Percentiles rank a stretch among this genome's conserved stretches.
Evolutionary conservation across 1,284 basidiomycete species (phyloP).

Genomic region (Sporisorium iseilematis-ciliati): DNA sequence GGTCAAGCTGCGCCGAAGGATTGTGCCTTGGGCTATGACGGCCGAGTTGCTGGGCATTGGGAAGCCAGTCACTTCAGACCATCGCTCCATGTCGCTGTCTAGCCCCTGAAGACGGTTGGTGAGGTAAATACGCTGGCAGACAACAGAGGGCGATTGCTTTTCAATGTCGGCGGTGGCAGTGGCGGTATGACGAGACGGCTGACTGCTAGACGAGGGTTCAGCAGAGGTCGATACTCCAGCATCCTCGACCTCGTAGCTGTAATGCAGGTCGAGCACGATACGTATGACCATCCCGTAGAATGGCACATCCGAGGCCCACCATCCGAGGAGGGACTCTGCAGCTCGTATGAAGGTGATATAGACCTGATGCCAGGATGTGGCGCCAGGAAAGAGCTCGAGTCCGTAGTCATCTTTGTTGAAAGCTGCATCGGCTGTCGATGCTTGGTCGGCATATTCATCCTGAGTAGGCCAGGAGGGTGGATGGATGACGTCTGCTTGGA

Average conservation of each 20-base stretch:
- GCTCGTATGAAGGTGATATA: slow-evolving; percentile 35
- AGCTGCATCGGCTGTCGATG: not conserved
- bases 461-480: slow-evolving; percentile 32
- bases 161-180: not conserved
- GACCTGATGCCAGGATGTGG: slow-evolving; percentile 36
- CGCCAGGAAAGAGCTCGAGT: slow-evolving; percentile 22
- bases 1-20: slow-evolving; percentile 33
- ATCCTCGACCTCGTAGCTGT: slow-evolving; percentile 10
- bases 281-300: slow-evolving; percentile 49
- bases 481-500: slow-evolving; percentile 30
- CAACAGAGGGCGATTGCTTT: slow-evolving; percentile 27
- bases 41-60: slow-evolving; percentile 42
- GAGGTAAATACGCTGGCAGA: slow-evolving; percentile 46
- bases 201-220: not conserved
- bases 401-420: not conserved
- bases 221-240: not conserved
- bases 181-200: not conserved
- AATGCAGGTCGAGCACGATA: slow-evolving; percentile 35
- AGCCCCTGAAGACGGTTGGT: slow-evolving; percentile 47
- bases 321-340: slow-evolving; percentile 41
- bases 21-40: slow-evolving; percentile 44
- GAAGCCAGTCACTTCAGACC: slow-evolving; percentile 39
- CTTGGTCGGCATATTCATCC: slow-evolving; percentile 14
- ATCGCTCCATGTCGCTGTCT: slow-evolving; percentile 40
- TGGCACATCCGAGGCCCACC: slow-evolving; percentile 52